Evolutionary conservation across 352 stramenopile species (phyloP), one percentile per base, ranked within the genome.

Genomic region (Phytophthora hybrid): DNA sequence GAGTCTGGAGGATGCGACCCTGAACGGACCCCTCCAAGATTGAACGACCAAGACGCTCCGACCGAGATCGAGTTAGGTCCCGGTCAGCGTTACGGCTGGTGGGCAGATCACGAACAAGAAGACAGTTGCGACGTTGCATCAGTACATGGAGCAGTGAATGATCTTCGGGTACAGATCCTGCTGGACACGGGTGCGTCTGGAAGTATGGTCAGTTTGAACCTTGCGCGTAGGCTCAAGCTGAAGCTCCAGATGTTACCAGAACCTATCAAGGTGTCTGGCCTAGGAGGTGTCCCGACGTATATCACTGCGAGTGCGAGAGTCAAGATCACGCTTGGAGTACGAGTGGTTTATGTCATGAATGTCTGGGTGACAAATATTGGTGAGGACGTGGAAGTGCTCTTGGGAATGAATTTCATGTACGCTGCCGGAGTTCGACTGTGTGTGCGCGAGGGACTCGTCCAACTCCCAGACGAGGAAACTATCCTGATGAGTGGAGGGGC

Each of bases 351-450:
- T 8, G 8, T 52, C 18, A 9, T 52, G 18, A 16, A 52, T 23
- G 9, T 82, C 0, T 82, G 67, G 67, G 41, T 61, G 1, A 69
- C 16, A 0, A 80, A 80, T 37, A 61, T 82, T 8, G 72, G 68
- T 1, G 51, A 74, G 2, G 76, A 69, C 0, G 54, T 80, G 16
- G 64, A 80, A 0, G 71, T 59, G 9, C 49, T 82, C 0, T 51
- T 82, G 0, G 71, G 76, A 0, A 73, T 78, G 59, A 58, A 82
- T 21, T 82, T 79, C 59, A 81, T 81, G 66, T n/a, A 63, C 8
- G 16, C 46, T 1, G 49, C 69, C 10, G 72, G 72, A 9, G 72
- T 82, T 0, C 57, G 65, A 5, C 29, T 76, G 1, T 58, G 54
- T 5, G 41, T 56, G 6, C 46, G 46, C 0, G 51, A 55, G 46